Evolutionary conservation across 2,329 filamentous ascomycete species (phyloP).

Genomic region (Aureobasidium sp.): DNA sequence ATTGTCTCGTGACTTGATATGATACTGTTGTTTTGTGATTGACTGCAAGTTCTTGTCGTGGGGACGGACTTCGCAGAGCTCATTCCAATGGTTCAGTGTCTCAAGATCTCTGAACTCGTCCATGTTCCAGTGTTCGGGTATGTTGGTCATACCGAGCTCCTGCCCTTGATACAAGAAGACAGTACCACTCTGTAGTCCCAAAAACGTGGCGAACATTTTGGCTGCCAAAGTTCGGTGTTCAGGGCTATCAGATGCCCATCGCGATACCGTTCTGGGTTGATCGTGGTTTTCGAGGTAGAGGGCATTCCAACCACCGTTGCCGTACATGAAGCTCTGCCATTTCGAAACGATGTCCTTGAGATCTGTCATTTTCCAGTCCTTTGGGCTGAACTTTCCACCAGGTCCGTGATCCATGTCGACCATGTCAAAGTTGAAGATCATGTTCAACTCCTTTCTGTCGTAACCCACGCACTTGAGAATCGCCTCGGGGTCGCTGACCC

Average conservation of each 20-base stretch:
- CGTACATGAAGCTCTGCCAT: constrained; percentile 52
- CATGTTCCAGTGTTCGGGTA: constrained; percentile 30
- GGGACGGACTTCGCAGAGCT: background rate
- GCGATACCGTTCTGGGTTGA: constrained; percentile 48
- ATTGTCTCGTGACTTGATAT: constrained; percentile 56
- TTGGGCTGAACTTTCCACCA: constrained; percentile 33
- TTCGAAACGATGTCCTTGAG: constrained; percentile 47
- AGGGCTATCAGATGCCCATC: constrained; percentile 43
- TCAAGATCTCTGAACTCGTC: constrained; percentile 23
- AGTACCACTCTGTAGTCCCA: constrained; percentile 28
- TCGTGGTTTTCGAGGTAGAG: constrained; percentile 58
- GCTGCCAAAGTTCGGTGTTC: constrained; percentile 31
- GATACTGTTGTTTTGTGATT: constrained; percentile 26
- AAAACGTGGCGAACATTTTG: constrained; percentile 40
- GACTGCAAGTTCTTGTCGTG: background rate
- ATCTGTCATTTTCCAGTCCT: constrained; percentile 41
- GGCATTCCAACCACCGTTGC: constrained; percentile 53
- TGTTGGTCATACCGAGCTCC: constrained; percentile 54
- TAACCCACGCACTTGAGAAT: constrained; percentile 45
- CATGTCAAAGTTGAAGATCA: constrained; percentile 65
- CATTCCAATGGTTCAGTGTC: constrained; percentile 12
- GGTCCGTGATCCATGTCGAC: constrained; percentile 42
- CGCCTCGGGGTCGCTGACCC: constrained; percentile 38
- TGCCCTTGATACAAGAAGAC: constrained; percentile 58
- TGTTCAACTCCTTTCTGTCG: constrained; percentile 46